Evolutionary conservation across 768 basidiomycete species (phyloP), one percentile per base, ranked within the genome.

Genomic region (Lyophyllum shimeji): DNA sequence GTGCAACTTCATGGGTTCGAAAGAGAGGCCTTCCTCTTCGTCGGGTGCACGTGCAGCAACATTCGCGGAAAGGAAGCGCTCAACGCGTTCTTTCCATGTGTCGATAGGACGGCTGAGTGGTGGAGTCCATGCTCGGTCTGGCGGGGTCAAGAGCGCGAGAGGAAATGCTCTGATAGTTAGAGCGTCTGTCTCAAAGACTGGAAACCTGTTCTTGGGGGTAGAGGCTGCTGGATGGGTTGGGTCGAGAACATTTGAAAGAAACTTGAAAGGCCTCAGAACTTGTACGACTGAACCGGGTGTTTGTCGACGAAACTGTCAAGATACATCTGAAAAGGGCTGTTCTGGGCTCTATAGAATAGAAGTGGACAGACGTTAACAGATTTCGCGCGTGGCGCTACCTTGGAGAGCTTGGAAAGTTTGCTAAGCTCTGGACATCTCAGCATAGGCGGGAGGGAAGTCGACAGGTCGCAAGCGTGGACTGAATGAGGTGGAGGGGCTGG

Each of bases 221-320:
- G 3, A 23, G 2, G 47, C 52, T 8, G 65, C 63, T 8, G 71
- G 70, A 50, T 73, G 71, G 9, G 60, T 56, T 31, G 70, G 68
- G 56, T 75, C 74, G 21, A 76, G 57, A 11, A 31, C 52, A 13
- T 43, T 27, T 33, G 46, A 7, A 4, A 39, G 13, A 4, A 3
- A 50, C 42, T 39, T 34, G 29, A 39, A 50, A 49, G 39, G 29
- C 40, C 55, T 27, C 27, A 66, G 48, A 24, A 70, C 47, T 0
- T 62, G 48, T 12, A 55, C 52, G 13, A 63, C 50, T 17, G 70
- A 67, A 8, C 79, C 80, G 0, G 76, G 78, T 3, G 71, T 76
- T 52, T 77, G 76, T 39, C 69, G 63, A 23, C 69, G 71, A 61
- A 75, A 78, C 79, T 81, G 46, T 27, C 17, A 18, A 7, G 29